Percentiles rank a stretch among this genome's conserved stretches.
Evolutionary conservation across 2,329 filamentous ascomycete species (phyloP).

Genomic region (Neofusicoccum parvum): DNA sequence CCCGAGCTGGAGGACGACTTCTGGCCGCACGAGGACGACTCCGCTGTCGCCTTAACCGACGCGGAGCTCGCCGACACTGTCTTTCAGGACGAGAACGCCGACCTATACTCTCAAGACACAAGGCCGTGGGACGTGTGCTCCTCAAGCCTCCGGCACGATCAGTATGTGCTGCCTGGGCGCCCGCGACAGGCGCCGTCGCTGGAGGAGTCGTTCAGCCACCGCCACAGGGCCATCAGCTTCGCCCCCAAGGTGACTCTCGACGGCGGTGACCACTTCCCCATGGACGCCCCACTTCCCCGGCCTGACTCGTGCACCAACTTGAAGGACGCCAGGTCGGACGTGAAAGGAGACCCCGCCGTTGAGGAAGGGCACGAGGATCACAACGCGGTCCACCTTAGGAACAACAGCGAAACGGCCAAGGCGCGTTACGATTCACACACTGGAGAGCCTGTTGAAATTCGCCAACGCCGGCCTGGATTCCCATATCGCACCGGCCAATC

Average conservation of each 20-base stretch:
- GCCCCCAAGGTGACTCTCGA: conserved; percentile 44
- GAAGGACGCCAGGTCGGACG: background rate
- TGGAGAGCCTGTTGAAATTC: conserved; percentile 12
- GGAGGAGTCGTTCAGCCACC: conserved; percentile 31
- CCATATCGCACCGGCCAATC: conserved; percentile 32
- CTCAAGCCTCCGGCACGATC: conserved; percentile 25
- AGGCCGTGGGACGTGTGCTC: conserved; percentile 25
- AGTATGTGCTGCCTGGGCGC: background rate
- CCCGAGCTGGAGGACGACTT: conserved; percentile 24
- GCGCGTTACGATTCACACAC: conserved; percentile 28
- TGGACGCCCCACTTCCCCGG: conserved; percentile 43
- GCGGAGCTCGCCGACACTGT: conserved; percentile 27
- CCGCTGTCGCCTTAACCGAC: conserved; percentile 28
- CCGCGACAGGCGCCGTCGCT: conserved; percentile 9
- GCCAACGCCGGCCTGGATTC: conserved; percentile 28
- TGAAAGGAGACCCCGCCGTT: conserved; percentile 24
- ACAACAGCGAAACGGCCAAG: conserved; percentile 30
- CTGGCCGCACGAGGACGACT: conserved; percentile 28
- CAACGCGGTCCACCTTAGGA: conserved; percentile 5
- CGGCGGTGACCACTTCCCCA: conserved; percentile 39
- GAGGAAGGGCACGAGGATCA: conserved; percentile 30
- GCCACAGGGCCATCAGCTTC: conserved; percentile 45
- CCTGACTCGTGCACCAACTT: background rate
- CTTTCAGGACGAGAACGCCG: conserved; percentile 23
- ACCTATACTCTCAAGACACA: conserved; percentile 24